Base-by-base conservation (phyloP, 2,329 filamentous ascomycete genomes). In the Aspergillus spinulosporus region DNA sequence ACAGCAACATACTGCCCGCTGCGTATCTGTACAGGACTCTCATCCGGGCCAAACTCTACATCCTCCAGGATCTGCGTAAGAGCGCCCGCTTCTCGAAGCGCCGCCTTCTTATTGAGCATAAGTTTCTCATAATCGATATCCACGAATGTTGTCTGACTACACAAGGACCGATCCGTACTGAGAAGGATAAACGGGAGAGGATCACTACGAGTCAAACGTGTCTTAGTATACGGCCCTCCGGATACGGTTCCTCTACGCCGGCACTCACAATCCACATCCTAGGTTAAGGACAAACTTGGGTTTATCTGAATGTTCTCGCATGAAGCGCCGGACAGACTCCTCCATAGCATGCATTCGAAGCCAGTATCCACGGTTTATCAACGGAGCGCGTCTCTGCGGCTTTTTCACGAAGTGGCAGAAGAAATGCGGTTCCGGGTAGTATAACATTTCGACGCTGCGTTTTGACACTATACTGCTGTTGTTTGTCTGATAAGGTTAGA, bases 391-490 rank as follows among this genome's bases (percentile, higher is more conserved):
- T 58, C 91, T 82, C 72, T 91, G 87, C 63, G 89, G 88, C 71
- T 92, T 95, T 63, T 84, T 87, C 34, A 96, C 90, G 72, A 97
- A 97, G 68, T 90, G 88, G 46, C 89, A 87, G 64, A 94, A 93
- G 77, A 90, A 96, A 70, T 95, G 89, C 29, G 88, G 84, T 66
- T 95, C 86, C 36, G 88, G 81, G 68, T 89, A 88, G 72, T 97
- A 97, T 11, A 96, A 78, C 64, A 87, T 87, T 69, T 96, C 92
- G n/a, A 97, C 92, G 66, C 91, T 94, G 63, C 92, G 81, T 72
- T 97, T 97, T 11, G 92, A 96, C 12, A 92, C 88, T 64, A 96
- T 96, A 68, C 90, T 95, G 74, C 89, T 93, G 70, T 87, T 92
- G 71, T 96, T 96, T 56, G 92, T 97, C 84, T 89, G 44, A 8